Conservation (phyloP, 2,329 filamentous ascomycete species). For the Colletotrichum lindemuthianum region DNA sequence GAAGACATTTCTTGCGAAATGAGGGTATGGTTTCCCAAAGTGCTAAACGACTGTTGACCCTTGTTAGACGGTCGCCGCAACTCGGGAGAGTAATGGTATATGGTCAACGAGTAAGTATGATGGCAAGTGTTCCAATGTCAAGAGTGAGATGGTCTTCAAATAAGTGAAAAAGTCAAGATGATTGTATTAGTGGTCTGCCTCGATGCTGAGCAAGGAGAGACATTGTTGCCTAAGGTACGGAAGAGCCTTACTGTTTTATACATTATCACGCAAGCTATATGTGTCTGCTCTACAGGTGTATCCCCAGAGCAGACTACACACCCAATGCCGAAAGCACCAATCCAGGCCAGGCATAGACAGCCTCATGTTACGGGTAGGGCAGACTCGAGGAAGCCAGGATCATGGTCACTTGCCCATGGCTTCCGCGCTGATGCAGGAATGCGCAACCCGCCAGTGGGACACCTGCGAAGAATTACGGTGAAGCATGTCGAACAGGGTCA, state of each 20-base stretch:
- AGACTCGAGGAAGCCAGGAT: constrained; percentile 24
- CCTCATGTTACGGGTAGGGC: constrained; percentile 31
- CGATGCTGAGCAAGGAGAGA: too few species aligned
- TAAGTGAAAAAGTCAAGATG: too few species aligned
- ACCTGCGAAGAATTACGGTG: constrained; percentile 12
- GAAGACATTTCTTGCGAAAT: constrained; percentile 42
- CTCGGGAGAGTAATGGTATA: too few species aligned
- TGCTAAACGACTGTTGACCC: too few species aligned
- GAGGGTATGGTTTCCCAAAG: too few species aligned
- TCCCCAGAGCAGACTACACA: not conserved
- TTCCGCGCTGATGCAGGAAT: constrained; percentile 30
- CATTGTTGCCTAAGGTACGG: not conserved
- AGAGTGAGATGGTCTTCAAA: too few species aligned
- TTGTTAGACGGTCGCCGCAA: too few species aligned
- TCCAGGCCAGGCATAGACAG: constrained; percentile 9
- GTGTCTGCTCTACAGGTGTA: too few species aligned
- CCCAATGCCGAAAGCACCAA: constrained; percentile 4
- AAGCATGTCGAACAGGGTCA: constrained; percentile 3
- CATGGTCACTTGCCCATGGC: constrained; percentile 23
- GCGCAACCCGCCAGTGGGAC: constrained; percentile 15
- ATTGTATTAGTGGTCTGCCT: too few species aligned
- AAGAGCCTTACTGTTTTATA: constrained; percentile 21
- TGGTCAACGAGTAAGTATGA: too few species aligned
- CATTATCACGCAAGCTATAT: too few species aligned
- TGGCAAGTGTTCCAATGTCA: too few species aligned